These are phyloP conservation scores for Rhodotorula paludigena DNA, from an alignment of 768 basidiomycete genomes.

Conservation along the genomic window DNA sequence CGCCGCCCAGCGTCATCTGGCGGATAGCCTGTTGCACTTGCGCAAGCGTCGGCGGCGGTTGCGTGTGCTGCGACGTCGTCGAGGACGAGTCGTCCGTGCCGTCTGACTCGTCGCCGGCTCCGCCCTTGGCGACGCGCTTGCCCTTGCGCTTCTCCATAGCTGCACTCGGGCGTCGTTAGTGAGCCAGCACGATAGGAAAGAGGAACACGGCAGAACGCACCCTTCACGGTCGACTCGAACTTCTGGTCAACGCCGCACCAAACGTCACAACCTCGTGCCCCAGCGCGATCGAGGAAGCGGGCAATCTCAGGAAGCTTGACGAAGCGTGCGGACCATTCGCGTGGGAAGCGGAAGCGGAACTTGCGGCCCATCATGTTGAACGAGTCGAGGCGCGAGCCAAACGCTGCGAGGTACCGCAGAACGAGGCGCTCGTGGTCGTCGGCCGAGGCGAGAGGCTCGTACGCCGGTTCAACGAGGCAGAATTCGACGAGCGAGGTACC, in stretches of 20 bases:
- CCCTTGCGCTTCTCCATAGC: slow-evolving; percentile 36
- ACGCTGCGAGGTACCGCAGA: slow-evolving; percentile 27
- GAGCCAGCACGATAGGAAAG: neutral
- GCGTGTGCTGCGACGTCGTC: neutral
- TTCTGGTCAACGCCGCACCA: slow-evolving; percentile 26
- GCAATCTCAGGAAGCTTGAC: slow-evolving; percentile 26
- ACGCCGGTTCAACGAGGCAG: slow-evolving; percentile 21
- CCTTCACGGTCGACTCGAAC: slow-evolving; percentile 24
- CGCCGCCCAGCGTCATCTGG: neutral
- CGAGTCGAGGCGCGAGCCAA: slow-evolving; percentile 31
- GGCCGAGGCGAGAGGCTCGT: neutral
- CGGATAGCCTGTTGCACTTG: neutral
- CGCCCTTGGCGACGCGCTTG: slow-evolving; percentile 24
- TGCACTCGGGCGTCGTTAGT: neutral
- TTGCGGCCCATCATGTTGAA: slow-evolving; percentile 32
- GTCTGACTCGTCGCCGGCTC: neutral
- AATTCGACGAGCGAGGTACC: slow-evolving; percentile 31
- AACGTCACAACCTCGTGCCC: slow-evolving; percentile 29
- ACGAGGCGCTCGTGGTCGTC: slow-evolving; percentile 29
- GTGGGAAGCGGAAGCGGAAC: slow-evolving; percentile 32
- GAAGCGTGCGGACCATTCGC: slow-evolving; percentile 25
- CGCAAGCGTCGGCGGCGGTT: neutral
- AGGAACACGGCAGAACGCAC: neutral
- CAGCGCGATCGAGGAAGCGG: slow-evolving; percentile 28
- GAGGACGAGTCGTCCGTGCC: no score